Evolutionary conservation across 108 stramenopile genomes (phyloP).

Genomic region (Chaetoceros tenuissimus): DNA sequence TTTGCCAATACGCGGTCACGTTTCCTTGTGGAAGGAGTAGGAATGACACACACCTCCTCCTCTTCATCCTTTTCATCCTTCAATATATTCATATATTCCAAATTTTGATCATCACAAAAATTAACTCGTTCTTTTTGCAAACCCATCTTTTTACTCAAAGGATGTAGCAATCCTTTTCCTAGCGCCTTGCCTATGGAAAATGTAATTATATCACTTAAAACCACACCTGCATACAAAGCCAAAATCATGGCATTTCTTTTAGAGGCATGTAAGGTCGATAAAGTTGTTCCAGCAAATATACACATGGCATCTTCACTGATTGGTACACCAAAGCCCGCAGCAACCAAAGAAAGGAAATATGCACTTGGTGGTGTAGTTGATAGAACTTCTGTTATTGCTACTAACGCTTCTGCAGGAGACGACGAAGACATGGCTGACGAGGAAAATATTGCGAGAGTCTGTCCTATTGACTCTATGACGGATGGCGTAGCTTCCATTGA

Average conservation of each 20-base stretch:
- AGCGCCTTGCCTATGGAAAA: slow-evolving; percentile 8
- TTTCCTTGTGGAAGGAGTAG: not conserved
- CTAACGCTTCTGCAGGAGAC: not conserved
- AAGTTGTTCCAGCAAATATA: slow-evolving; percentile 9
- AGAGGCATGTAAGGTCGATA: not conserved
- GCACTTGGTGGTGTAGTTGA: slow-evolving; percentile 6
- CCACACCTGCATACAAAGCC: slow-evolving; percentile 13
- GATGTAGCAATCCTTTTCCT: slow-evolving; percentile 21
- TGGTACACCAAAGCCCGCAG: slow-evolving; percentile 9
- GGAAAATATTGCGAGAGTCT: slow-evolving; percentile 4
- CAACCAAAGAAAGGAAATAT: slow-evolving; percentile 5
- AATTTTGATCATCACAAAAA: slow-evolving; percentile 15
- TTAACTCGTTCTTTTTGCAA: slow-evolving; percentile 16
- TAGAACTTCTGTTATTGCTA: slow-evolving; percentile 2
- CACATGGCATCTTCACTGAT: slow-evolving; percentile 18
- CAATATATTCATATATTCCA: not conserved
- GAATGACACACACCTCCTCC: not conserved
- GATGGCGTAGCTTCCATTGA: too few species aligned
- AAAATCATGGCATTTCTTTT: slow-evolving; percentile 20
- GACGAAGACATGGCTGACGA: not conserved
- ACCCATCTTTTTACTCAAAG: slow-evolving; percentile 16
- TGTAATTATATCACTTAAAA: slow-evolving; percentile 5
- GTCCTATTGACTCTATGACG: too few species aligned
- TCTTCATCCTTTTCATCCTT: slow-evolving; percentile 4
- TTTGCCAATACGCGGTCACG: not conserved